Percentiles rank a stretch among this genome's conserved stretches.
phyloP scores from a whole-genome alignment of 805 yeast species.

The Barnettozyma pratensis region DNA sequence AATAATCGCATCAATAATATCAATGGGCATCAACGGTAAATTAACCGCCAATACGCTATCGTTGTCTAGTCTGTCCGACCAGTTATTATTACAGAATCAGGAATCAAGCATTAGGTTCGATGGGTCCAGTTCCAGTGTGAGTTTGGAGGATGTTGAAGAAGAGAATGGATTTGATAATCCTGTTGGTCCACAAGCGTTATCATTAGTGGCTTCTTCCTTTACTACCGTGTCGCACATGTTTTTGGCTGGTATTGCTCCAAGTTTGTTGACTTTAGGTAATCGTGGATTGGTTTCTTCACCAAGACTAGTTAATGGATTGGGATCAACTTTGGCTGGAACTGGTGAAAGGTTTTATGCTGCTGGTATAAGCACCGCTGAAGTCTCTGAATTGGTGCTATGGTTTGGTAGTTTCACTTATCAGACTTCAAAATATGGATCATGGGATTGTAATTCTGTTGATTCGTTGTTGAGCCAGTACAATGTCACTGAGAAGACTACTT shows the following conservation, averaged over 20 bases:
- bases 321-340: slow-evolving; percentile 1
- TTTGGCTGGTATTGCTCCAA: background rate
- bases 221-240: background rate
- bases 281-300: slow-evolving; percentile 8
- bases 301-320: background rate
- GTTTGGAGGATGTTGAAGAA: background rate
- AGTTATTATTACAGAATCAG: background rate
- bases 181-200: background rate
- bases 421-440: slow-evolving; percentile 23
- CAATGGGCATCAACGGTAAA: slow-evolving; percentile 1
- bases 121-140: background rate
- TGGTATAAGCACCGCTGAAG: slow-evolving; percentile 15
- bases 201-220: slow-evolving; percentile 1
- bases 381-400: slow-evolving; percentile 18
- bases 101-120: background rate
- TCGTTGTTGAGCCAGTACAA: slow-evolving; percentile 24
- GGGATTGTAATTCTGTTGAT: slow-evolving; percentile 24
- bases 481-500: slow-evolving; percentile 15
- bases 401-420: slow-evolving; percentile 22
- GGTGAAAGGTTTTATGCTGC: slow-evolving; percentile 5
- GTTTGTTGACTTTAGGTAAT: slow-evolving; percentile 4
- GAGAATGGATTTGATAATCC: background rate
- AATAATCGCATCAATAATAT: background rate
- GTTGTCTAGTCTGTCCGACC: background rate
- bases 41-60: background rate